Evolutionary conservation across 2,329 filamentous ascomycete species (phyloP).

Genomic region (Neopestalotiopsis clavispora): DNA sequence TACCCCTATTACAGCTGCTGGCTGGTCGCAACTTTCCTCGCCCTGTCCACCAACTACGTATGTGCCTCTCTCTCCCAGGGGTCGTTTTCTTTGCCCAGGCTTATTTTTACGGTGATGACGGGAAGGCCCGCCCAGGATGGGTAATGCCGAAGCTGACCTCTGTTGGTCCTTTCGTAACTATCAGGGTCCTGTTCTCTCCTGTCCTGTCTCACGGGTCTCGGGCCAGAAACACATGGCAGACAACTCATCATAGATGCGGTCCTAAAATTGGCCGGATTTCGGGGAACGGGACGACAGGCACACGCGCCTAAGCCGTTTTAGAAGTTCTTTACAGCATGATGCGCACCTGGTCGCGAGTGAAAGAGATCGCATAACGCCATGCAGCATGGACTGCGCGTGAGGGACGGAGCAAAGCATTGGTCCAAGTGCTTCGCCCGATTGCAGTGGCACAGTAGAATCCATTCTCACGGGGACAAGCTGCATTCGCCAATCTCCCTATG

Average conservation of each 20-base stretch:
- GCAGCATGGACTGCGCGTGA: neutral
- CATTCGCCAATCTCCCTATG: conserved; percentile 32
- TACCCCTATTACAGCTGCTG: neutral
- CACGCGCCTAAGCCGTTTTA: conserved; percentile 20
- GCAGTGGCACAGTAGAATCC: conserved; percentile 30
- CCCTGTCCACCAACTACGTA: neutral
- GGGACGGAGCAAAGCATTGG: conserved; percentile 18
- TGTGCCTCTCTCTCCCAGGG: neutral
- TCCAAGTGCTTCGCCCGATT: conserved; percentile 32
- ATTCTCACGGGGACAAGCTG: conserved; percentile 29
- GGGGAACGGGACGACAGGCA: neutral
- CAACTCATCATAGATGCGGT: conserved; percentile 15
- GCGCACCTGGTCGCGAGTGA: neutral
- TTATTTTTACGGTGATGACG: neutral
- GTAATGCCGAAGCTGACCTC: conserved; percentile 10
- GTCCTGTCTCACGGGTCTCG: neutral
- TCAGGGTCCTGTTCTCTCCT: neutral
- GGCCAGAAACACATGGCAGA: conserved; percentile 11
- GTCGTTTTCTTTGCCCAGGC: neutral
- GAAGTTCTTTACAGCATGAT: conserved; percentile 23
- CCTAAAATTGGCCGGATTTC: conserved; percentile 5
- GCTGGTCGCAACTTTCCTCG: neutral
- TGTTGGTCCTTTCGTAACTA: neutral
- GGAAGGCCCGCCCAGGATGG: conserved; percentile 9
- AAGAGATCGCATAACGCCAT: conserved; percentile 5